Conservation (phyloP, 163 green algal species). For the Chlorella variabilis region DNA sequence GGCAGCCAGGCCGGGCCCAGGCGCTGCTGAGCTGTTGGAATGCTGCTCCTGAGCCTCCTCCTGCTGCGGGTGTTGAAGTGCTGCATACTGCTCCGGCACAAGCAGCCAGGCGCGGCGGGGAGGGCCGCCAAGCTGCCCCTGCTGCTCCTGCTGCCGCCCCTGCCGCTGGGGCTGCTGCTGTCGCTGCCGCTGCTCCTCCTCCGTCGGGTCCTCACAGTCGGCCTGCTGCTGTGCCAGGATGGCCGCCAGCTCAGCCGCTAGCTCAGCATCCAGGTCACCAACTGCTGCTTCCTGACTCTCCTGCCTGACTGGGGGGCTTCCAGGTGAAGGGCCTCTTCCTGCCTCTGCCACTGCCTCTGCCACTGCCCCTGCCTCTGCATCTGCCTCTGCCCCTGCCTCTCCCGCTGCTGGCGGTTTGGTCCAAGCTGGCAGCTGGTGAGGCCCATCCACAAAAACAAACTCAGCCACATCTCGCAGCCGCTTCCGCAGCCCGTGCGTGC, state of each 20-base stretch:
- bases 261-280: too few species aligned
- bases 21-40: too few species aligned
- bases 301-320: too few species aligned
- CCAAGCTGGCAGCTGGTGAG: conserved; percentile 68
- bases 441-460: conserved; percentile 82
- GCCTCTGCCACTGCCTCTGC: too few species aligned
- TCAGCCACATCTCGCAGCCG: conserved; percentile 68
- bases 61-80: neutral
- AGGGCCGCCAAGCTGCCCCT: neutral
- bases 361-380: neutral
- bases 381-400: neutral
- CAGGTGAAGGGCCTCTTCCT: too few species aligned
- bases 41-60: conserved; percentile 1
- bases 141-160: conserved; percentile 5
- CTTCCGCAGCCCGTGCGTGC: conserved; percentile 66
- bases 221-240: too few species aligned
- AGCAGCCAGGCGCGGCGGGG: conserved; percentile 60
- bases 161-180: neutral
- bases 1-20: neutral
- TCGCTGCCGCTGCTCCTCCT: too few species aligned
- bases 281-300: too few species aligned
- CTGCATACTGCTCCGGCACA: conserved; percentile 46
- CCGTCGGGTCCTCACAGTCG: neutral
- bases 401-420: conserved; percentile 2
- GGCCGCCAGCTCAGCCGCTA: too few species aligned